Conservation (phyloP, 768 basidiomycete genomes). For the Lactarius quietus region DNA sequence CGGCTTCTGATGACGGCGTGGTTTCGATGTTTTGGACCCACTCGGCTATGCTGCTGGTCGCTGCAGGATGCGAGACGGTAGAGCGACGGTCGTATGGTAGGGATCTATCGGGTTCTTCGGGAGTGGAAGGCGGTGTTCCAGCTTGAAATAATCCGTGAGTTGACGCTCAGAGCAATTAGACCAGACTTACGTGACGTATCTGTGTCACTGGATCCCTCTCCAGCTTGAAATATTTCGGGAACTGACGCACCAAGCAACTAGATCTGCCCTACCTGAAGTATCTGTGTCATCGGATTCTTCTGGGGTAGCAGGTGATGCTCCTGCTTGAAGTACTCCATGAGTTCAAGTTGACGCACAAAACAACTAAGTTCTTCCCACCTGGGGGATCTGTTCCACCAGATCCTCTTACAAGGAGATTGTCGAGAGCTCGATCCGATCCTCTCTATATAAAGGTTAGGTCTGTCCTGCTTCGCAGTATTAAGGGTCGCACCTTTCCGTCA, state of each 20-base stretch:
- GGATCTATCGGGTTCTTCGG: neutral
- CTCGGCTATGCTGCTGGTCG: neutral
- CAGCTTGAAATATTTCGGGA: too few relatives aligned
- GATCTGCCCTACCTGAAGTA: too few relatives aligned
- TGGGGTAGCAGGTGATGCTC: too few relatives aligned
- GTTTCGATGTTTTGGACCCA: too few relatives aligned
- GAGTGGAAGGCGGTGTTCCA: neutral
- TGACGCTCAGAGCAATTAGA: neutral
- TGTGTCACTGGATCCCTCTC: neutral
- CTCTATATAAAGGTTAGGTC: neutral
- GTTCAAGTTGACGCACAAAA: too few relatives aligned
- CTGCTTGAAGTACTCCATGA: too few relatives aligned
- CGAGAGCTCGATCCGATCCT: neutral
- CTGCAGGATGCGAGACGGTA: neutral
- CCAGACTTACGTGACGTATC: neutral
- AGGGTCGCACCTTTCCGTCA: neutral
- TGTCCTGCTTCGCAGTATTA: neutral
- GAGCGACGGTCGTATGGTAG: too few relatives aligned
- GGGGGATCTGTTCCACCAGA: neutral
- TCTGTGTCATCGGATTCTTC: too few relatives aligned
- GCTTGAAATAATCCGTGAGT: neutral
- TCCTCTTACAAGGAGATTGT: fast-evolving
- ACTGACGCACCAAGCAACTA: too few relatives aligned
- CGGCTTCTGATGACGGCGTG: neutral
- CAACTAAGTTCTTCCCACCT: too few relatives aligned